Percentiles rank a stretch among this genome's conserved stretches.
phyloP scores from a whole-genome alignment of 202 grass and related monocot genomes.

The Alloteropsis angusta region DNA sequence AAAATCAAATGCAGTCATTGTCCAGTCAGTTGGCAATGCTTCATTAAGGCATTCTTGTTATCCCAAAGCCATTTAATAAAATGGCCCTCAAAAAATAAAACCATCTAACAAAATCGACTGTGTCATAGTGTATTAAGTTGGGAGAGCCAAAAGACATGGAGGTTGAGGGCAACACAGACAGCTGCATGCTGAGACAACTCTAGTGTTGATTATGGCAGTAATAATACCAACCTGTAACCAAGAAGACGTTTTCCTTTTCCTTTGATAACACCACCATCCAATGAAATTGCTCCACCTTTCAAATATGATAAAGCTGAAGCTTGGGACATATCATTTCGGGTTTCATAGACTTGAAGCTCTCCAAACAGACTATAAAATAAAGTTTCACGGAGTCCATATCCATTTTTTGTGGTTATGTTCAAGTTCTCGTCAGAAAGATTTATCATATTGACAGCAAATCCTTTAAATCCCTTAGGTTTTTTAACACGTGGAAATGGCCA shows the following conservation, averaged over 20 bases:
- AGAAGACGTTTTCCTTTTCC: constrained; percentile 26
- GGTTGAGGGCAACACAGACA: not conserved
- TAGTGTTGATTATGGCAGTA: no score
- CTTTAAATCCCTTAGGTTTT: constrained; percentile 26
- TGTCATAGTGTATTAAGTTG: not conserved
- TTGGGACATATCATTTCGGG: constrained; percentile 25
- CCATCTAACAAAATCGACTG: no score
- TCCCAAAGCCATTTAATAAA: not conserved
- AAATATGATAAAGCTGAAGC: constrained; percentile 16
- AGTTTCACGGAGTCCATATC: constrained; percentile 40
- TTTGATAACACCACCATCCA: constrained; percentile 53
- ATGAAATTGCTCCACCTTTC: constrained; percentile 39
- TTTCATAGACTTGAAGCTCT: constrained; percentile 46
- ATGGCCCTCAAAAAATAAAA: no score
- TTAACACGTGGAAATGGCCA: not conserved
- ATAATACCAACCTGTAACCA: constrained; percentile 32
- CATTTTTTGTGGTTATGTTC: not conserved
- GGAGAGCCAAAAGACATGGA: not conserved
- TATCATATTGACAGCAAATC: constrained; percentile 54
- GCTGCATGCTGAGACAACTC: not conserved
- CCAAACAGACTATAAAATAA: constrained; percentile 51
- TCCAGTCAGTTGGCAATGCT: not conserved
- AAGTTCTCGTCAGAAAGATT: constrained; percentile 26
- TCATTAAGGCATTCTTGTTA: not conserved
- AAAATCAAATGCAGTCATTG: not conserved